Evolutionary conservation across 2,329 filamentous ascomycete species (phyloP), one percentile per base, ranked within the genome.

Genomic region (Aspergillus glaucus): DNA sequence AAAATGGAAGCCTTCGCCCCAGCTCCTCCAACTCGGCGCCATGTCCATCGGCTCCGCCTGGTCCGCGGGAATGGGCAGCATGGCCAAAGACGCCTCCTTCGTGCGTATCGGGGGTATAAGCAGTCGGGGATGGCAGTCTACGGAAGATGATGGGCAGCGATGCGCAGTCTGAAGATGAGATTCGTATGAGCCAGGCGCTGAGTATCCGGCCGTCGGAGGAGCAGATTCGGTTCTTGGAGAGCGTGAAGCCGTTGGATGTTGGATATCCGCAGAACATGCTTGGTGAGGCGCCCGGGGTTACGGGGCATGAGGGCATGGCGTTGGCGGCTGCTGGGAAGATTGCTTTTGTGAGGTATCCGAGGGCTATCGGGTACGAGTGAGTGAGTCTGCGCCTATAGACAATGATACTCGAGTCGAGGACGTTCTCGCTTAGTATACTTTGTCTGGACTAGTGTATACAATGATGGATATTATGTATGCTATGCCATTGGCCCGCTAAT

Each of bases 201-300:
- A 75, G 72, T 1, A 69, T 89, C 28, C 68, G 75, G 49, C 69
- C 90, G 26, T 76, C 69, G 0, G 63, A 73, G 0, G 75, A 83
- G 49, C 83, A 90, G 36, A 78, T 90, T 24, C 66, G 78, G 37
- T 77, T 81, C 56, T 81, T 89, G 46, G 85, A 89, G 50, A 69
- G 59, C 5, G 80, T 81, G 0, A 74, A 74, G 34, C 71, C 73
- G 0, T 86, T 88, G 54, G 79, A 87, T 43, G 59, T 79, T 22
- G 85, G 84, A 0, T 89, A 88, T 65, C 86, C 86, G 0, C 68
- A 76, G 51, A 79, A 70, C 59, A 80, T 88, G 57, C 58, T 86
- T 7, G 56, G 55, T 1, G 45, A 44, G 22, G 53, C 62, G 46
- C 59, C 58, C 1, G 50, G 49, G 21, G 51, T 55, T 10, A 52